Percentiles rank a stretch among this genome's conserved stretches.
Evolutionary conservation across 495 filamentous ascomycete genomes (phyloP).

Genomic region (Talaromyces stipitatus): DNA sequence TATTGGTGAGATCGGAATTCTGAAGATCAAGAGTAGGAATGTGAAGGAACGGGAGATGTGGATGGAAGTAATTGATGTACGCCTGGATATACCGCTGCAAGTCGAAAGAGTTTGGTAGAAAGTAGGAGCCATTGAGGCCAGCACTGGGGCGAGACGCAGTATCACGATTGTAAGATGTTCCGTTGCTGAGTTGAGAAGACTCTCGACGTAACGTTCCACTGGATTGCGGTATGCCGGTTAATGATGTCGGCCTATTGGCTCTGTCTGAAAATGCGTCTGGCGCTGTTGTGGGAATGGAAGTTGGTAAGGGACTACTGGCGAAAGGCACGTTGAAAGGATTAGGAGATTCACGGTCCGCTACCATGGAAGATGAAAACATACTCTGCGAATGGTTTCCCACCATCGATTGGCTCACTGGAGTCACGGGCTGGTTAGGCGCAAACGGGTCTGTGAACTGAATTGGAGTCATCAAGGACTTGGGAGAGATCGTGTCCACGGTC

Average conservation of each 20-base stretch:
- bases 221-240: constrained; percentile 73
- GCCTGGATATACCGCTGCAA: constrained; percentile 87
- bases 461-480: constrained; percentile 41
- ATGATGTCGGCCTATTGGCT: constrained; percentile 75
- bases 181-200: constrained; percentile 64
- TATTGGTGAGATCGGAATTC: constrained; percentile 57
- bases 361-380: constrained; percentile 50
- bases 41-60: constrained; percentile 89
- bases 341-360: constrained; percentile 49
- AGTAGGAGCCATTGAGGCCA: constrained; percentile 39
- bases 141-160: constrained; percentile 36
- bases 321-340: constrained; percentile 46
- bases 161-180: constrained; percentile 34
- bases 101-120: constrained; percentile 80
- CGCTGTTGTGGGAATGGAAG: constrained; percentile 57
- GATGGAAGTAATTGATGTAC: constrained; percentile 92
- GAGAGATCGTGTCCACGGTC: constrained; percentile 32
- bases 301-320: constrained; percentile 47
- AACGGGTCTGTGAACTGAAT: constrained; percentile 38
- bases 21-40: constrained; percentile 90
- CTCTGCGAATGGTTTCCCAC: constrained; percentile 45
- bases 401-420: constrained; percentile 41
- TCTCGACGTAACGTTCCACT: constrained; percentile 66
- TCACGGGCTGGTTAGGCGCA: constrained; percentile 59
- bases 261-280: constrained; percentile 81